These are phyloP conservation scores for Penium margaritaceum DNA, from an alignment of 139 green algal genomes.

Conservation along the genomic window DNA sequence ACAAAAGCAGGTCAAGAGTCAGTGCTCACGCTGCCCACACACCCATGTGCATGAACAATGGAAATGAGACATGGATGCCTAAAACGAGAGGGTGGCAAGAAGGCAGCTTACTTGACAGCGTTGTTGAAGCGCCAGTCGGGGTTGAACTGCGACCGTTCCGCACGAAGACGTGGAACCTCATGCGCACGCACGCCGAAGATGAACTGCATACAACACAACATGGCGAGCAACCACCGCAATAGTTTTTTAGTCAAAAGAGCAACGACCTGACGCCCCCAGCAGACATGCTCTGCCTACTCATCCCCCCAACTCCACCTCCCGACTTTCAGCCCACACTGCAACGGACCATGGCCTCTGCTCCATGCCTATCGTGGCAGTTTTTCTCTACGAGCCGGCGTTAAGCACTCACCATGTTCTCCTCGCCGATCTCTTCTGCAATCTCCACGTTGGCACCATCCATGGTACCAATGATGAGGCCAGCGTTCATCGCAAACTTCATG, in stretches of 20 bases:
- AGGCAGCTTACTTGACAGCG: conserved; percentile 46
- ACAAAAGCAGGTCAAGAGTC: not conserved
- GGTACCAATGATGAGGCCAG: conserved; percentile 93
- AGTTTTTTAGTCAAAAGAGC: too few species aligned
- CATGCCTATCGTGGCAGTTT: not conserved
- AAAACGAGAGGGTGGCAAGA: not conserved
- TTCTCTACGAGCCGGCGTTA: not conserved
- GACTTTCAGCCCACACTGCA: not conserved
- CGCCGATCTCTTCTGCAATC: conserved; percentile 79
- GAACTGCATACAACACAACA: conserved; percentile 49
- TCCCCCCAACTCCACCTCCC: too few species aligned
- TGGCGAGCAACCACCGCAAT: too few species aligned
- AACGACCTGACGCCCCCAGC: too few species aligned
- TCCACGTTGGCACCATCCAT: conserved; percentile 98
- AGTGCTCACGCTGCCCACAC: not conserved
- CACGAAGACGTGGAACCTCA: conserved; percentile 60
- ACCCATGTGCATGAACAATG: not conserved
- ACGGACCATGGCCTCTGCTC: not conserved
- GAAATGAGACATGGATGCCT: not conserved
- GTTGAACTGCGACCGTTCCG: conserved; percentile 60
- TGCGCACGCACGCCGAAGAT: conserved; percentile 64
- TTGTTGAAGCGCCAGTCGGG: conserved; percentile 56
- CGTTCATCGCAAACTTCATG: conserved; percentile 99
- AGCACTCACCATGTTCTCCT: conserved; percentile 64
- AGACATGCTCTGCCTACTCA: too few species aligned